Conservation (phyloP, 1,139 yeast species). For the Candida glucosophila region DNA sequence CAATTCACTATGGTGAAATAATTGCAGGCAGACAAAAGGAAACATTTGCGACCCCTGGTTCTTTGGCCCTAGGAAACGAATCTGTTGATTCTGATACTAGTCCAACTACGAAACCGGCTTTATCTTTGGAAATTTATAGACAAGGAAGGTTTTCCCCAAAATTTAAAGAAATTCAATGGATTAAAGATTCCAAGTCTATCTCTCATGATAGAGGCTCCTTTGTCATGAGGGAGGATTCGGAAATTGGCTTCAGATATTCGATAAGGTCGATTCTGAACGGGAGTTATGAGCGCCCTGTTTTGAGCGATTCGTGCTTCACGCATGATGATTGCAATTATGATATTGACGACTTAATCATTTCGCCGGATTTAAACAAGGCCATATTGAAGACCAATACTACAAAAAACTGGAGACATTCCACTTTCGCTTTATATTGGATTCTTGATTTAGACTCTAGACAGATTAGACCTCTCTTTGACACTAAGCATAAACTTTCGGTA, state of each 20-base stretch:
- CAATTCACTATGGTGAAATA: too few species aligned
- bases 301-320: slow-evolving; percentile 38
- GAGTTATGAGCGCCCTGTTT: slow-evolving; percentile 34
- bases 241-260: slow-evolving; percentile 23
- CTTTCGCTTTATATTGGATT: slow-evolving; percentile 57
- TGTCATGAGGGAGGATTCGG: slow-evolving; percentile 26
- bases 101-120: too few species aligned
- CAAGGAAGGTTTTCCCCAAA: slow-evolving; percentile 44
- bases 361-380: slow-evolving; percentile 55
- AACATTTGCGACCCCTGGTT: too few species aligned
- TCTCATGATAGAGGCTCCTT: slow-evolving; percentile 48
- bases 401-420: slow-evolving; percentile 71
- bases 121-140: too few species aligned
- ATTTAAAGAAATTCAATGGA: slow-evolving; percentile 57
- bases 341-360: slow-evolving; percentile 48
- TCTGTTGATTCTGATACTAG: too few species aligned
- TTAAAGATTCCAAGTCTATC: slow-evolving; percentile 38
- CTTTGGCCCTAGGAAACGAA: too few species aligned
- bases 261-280: slow-evolving; percentile 46
- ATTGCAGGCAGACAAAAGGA: too few species aligned
- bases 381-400: slow-evolving; percentile 45
- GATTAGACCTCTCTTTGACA: slow-evolving; percentile 19
- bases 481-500: slow-evolving; percentile 29
- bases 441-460: slow-evolving; percentile 18
- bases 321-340: slow-evolving; percentile 30